Base-by-base conservation (phyloP, 2,329 filamentous ascomycete genomes). In the Ceratocystis ficicola region DNA sequence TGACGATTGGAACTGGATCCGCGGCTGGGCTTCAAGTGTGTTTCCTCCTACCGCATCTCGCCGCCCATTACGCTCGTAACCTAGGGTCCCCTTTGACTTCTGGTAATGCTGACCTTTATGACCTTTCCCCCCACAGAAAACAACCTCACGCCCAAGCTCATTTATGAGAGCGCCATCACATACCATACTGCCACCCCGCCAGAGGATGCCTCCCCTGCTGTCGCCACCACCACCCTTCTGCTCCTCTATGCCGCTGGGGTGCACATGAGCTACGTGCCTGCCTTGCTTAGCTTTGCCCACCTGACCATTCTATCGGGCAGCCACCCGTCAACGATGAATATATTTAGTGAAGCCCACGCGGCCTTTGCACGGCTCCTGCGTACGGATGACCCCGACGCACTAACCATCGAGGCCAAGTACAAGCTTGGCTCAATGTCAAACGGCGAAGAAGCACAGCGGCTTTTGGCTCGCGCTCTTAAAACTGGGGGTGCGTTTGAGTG, bases 321-420 rank as follows among this genome's bases (percentile, higher is more conserved):
- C 20, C 74, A 73, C n/a, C 64, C 77, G 22, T 62, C 60, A 15
- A 62, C 62, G 3, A 60, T 64, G 52, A 62, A 32, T 15, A 59
- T 63, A 3, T 67, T 65, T 55, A 52, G n/a, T n/a, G 59, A 59
- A 22, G 48, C 52, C 44, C 46, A 22, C 25, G 17, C 17, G 15
- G 62, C 48, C 22, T 60, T 41, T 32, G 7, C 12, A 32, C 30
- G 28, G 10, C 63, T 64, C 46, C n/a, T 61, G 3, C 59, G 41
- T 6, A 10, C 72, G 71, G 1, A 65, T 73, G 2, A 77, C 46
- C 70, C 74, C 2, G 70, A 77, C 57, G 76, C 75, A 41, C 69
- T 77, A 25, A 72, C 73, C 3, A 69, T 72, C 7, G 72, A 76
- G 52, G 76, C 67, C 44, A 65, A 65, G 55, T 59, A 66, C 36